Evolutionary conservation across 768 basidiomycete genomes (phyloP).

Genomic region (Termitomyces sp.): DNA sequence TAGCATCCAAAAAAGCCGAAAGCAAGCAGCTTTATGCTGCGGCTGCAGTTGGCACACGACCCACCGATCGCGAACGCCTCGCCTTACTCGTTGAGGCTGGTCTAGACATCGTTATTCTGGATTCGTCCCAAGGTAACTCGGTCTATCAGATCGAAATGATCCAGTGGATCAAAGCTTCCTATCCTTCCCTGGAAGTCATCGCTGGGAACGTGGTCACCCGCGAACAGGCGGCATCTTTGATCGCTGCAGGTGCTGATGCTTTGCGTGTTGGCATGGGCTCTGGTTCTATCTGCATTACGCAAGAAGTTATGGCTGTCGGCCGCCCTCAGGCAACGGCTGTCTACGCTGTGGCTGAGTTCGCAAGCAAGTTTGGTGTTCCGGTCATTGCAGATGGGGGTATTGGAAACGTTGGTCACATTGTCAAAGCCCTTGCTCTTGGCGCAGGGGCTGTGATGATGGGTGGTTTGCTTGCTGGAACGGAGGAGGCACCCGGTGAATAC

Average conservation of each 20-base stretch:
- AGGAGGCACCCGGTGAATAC: conserved; percentile 97
- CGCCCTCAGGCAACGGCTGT: conserved; percentile 98
- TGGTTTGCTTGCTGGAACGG: conserved; percentile 88
- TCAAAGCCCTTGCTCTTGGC: conserved; percentile 92
- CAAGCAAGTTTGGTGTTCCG: conserved; percentile 89
- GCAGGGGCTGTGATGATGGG: conserved; percentile 99
- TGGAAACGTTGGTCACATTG: conserved; percentile 93
- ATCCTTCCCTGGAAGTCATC: conserved; percentile 85
- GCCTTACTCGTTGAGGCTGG: conserved; percentile 87
- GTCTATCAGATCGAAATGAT: conserved; percentile 93
- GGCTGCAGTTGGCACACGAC: conserved; percentile 92
- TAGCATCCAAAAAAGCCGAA: conserved; percentile 86
- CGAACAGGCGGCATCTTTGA: conserved; percentile 92
- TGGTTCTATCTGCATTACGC: conserved; percentile 98
- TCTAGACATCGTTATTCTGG: conserved; percentile 90
- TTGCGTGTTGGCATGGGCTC: conserved; percentile 97
- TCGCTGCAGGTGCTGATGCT: conserved; percentile 93
- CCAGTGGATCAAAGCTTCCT: conserved; percentile 83
- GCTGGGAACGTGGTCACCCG: conserved; percentile 98
- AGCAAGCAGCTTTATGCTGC: conserved; percentile 97
- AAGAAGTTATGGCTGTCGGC: conserved; percentile 99
- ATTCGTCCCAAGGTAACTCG: conserved; percentile 97
- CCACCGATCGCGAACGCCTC: conserved; percentile 81
- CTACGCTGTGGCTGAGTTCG: conserved; percentile 93
- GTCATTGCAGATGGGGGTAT: conserved; percentile 97